Conservation (phyloP, 768 basidiomycete species). For the Boletus huronensis region DNA sequence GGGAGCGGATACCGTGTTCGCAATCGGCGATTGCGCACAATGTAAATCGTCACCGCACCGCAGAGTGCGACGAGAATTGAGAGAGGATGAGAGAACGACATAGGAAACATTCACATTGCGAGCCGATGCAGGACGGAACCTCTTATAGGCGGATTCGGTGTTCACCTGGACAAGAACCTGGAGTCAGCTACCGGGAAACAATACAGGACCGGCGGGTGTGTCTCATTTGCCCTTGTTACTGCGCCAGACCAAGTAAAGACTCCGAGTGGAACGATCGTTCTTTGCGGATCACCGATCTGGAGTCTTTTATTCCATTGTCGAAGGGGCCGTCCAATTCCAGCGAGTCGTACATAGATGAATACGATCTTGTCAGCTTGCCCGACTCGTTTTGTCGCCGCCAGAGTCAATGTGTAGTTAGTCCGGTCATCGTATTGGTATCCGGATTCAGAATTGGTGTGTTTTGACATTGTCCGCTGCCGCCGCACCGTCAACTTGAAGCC, state of each 20-base stretch:
- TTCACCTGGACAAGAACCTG: conserved; percentile 12
- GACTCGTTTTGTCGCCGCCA: not conserved
- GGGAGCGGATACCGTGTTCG: conserved; percentile 38
- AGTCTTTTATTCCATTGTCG: not conserved
- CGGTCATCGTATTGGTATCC: not conserved
- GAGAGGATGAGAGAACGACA: conserved; percentile 16
- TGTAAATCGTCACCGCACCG: conserved; percentile 16
- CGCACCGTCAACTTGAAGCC: no score
- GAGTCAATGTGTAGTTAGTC: not conserved
- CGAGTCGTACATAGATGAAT: not conserved
- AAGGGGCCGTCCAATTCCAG: not conserved
- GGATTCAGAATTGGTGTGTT: not conserved
- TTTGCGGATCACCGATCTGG: not conserved
- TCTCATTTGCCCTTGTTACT: conserved; percentile 18
- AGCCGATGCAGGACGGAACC: not conserved
- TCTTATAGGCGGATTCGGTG: conserved; percentile 20
- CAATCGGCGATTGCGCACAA: conserved; percentile 12
- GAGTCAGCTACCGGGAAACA: not conserved
- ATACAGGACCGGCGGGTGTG: conserved; percentile 7
- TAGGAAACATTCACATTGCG: conserved; percentile 8
- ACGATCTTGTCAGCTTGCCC: no score
- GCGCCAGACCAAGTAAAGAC: not conserved
- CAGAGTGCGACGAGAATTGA: conserved; percentile 22
- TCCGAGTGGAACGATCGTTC: not conserved
- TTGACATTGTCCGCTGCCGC: not conserved